Percentiles rank a stretch among this genome's conserved stretches.
These are phyloP conservation scores for Passalora sequoiae DNA, from an alignment of 2,329 filamentous ascomycete genomes.

Conservation along the genomic window DNA sequence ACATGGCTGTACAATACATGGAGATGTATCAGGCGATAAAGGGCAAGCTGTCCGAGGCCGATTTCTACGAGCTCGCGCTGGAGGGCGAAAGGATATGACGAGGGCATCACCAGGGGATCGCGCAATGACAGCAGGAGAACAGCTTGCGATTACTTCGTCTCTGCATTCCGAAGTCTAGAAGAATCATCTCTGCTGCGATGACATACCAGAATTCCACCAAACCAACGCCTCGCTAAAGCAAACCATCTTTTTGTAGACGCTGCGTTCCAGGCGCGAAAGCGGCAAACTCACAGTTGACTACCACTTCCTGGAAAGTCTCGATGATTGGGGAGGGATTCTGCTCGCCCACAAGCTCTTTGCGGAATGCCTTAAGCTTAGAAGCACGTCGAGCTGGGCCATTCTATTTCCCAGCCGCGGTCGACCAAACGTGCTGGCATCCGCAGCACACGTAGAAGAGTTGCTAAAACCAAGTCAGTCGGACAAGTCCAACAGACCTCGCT, in stretches of 20 bases:
- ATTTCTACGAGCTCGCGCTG: too few relatives aligned
- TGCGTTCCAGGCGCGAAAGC: too few relatives aligned
- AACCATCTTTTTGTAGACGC: not conserved
- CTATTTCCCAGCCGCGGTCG: slow-evolving; percentile 24
- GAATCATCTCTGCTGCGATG: too few relatives aligned
- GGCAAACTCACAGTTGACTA: not conserved
- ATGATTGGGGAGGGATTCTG: not conserved
- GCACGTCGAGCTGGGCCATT: slow-evolving; percentile 4
- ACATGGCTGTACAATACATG: too few relatives aligned
- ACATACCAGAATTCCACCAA: too few relatives aligned
- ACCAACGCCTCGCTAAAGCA: slow-evolving; percentile 12
- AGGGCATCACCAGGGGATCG: too few relatives aligned
- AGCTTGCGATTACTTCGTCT: too few relatives aligned
- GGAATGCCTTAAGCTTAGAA: slow-evolving; percentile 1
- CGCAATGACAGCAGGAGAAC: too few relatives aligned
- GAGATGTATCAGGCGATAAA: too few relatives aligned
- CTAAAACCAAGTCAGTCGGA: slow-evolving; percentile 28
- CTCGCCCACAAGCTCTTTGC: not conserved
- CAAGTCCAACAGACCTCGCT: not conserved
- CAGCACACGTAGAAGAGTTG: slow-evolving; percentile 70
- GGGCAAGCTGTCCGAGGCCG: too few relatives aligned
- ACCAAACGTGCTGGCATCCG: slow-evolving; percentile 83
- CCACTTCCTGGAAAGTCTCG: slow-evolving; percentile 6
- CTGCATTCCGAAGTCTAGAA: too few relatives aligned
- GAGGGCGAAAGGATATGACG: too few relatives aligned